These are phyloP conservation scores for Hymenoscyphus occultus DNA, from an alignment of 2,329 filamentous ascomycete genomes.

Conservation along the genomic window DNA sequence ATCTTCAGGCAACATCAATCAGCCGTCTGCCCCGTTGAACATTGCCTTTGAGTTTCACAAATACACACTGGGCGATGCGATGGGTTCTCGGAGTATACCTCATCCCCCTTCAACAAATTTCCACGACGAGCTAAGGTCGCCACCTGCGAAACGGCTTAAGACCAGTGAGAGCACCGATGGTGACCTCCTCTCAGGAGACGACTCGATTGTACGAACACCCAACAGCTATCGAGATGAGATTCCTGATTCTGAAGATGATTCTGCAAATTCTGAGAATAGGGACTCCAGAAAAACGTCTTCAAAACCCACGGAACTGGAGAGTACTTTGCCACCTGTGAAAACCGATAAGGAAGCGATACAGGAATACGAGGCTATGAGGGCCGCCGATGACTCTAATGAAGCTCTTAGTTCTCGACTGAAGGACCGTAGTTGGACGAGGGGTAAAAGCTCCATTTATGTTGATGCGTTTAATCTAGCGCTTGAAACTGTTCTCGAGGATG, in stretches of 20 bases:
- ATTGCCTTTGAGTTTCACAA: slow-evolving; percentile 27
- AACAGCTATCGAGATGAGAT: slow-evolving; percentile 34
- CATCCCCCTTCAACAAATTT: slow-evolving; percentile 31
- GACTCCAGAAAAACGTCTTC: slow-evolving; percentile 27
- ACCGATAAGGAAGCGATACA: slow-evolving; percentile 70
- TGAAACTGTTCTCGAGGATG: slow-evolving; percentile 84
- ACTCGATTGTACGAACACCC: slow-evolving; percentile 15
- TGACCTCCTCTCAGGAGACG: slow-evolving; percentile 24
- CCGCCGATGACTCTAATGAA: slow-evolving; percentile 39
- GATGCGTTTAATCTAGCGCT: slow-evolving; percentile 95
- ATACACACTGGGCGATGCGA: slow-evolving; percentile 23
- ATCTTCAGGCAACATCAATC: neutral
- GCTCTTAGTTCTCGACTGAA: slow-evolving; percentile 49
- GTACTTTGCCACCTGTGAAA: slow-evolving; percentile 64
- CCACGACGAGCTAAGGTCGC: slow-evolving; percentile 23
- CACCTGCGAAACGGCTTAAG: slow-evolving; percentile 34
- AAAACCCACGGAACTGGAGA: slow-evolving; percentile 65
- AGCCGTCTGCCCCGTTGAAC: neutral
- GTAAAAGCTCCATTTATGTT: slow-evolving; percentile 88
- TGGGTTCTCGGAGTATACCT: slow-evolving; percentile 28
- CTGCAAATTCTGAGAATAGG: slow-evolving; percentile 39
- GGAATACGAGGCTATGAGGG: slow-evolving; percentile 67
- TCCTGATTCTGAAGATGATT: slow-evolving; percentile 30
- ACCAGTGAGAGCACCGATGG: slow-evolving; percentile 28
- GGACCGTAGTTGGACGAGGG: slow-evolving; percentile 65